Percentiles rank a stretch among this genome's conserved stretches.
These are phyloP conservation scores for Striga hermonthica DNA, from an alignment of 305 asterid species.

Conservation along the genomic window DNA sequence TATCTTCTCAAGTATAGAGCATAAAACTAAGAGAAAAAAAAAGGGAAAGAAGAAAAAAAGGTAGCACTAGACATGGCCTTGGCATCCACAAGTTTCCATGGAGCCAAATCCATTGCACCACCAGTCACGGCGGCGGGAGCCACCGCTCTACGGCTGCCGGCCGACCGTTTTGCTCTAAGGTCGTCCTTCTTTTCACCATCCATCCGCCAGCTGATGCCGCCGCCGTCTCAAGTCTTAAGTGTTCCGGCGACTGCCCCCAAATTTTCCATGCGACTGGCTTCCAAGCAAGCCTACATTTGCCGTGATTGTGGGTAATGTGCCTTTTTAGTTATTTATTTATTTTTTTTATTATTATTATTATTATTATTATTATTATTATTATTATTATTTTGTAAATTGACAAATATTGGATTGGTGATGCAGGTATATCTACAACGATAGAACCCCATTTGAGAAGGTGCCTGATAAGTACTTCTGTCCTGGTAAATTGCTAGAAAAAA, in stretches of 20 bases:
- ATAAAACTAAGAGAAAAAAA: too few species aligned
- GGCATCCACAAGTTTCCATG: slow-evolving; percentile 36
- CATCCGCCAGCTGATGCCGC: slow-evolving; percentile 36
- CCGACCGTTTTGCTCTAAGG: slow-evolving; percentile 48
- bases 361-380: neutral
- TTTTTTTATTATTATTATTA: too few species aligned
- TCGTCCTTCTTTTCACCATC: slow-evolving; percentile 64
- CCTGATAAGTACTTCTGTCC: slow-evolving; percentile 81
- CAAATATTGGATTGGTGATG: slow-evolving; percentile 30
- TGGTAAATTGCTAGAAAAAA: slow-evolving; percentile 37
- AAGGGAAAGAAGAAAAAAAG: too few species aligned
- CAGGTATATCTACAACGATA: slow-evolving; percentile 86
- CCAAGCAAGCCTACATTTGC: slow-evolving; percentile 89
- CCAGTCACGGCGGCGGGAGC: slow-evolving; percentile 28
- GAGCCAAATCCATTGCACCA: slow-evolving; percentile 37
- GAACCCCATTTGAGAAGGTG: slow-evolving; percentile 80
- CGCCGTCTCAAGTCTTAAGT: slow-evolving; percentile 37
- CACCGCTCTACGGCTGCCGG: slow-evolving; percentile 48
- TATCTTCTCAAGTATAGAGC: slow-evolving; percentile 26
- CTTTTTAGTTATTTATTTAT: too few species aligned
- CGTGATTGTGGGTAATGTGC: slow-evolving; percentile 80
- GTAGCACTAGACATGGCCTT: slow-evolving; percentile 46
- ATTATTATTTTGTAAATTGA: neutral
- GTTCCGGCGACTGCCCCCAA: slow-evolving; percentile 55
- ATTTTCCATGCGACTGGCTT: slow-evolving; percentile 70